Evolutionary conservation across 805 yeast genomes (phyloP).

Genomic region (Torulaspora microellipsoides): DNA sequence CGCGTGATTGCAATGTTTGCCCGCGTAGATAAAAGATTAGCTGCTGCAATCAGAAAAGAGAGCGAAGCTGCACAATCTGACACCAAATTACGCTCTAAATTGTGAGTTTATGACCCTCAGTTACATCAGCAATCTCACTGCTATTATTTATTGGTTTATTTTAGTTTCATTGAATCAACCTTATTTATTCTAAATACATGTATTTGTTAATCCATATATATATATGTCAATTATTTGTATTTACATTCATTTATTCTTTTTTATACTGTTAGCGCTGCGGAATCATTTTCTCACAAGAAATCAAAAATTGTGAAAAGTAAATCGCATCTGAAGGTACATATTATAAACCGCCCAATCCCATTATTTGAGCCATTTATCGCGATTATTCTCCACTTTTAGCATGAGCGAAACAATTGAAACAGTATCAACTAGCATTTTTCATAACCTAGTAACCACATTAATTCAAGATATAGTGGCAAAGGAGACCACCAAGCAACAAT

Average conservation of each 20-base stretch:
- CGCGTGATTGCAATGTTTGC: constrained; percentile 70
- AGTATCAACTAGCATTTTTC: constrained; percentile 21
- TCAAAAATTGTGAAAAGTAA: no score
- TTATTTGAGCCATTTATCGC: no score
- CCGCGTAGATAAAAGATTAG: constrained; percentile 67
- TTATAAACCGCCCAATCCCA: background rate
- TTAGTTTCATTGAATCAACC: no score
- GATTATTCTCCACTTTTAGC: background rate
- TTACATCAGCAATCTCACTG: no score
- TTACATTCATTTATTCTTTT: background rate
- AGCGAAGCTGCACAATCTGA: constrained; percentile 24
- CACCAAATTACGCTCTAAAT: constrained; percentile 16
- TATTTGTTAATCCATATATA: background rate
- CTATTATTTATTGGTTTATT: constrained; percentile 2
- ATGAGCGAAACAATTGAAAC: constrained; percentile 23
- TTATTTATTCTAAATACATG: no score
- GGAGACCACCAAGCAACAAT: constrained; percentile 24
- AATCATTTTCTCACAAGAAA: no score
- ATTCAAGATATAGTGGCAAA: constrained; percentile 33
- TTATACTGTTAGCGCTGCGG: no score
- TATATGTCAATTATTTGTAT: background rate
- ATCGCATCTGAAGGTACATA: background rate
- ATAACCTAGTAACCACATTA: constrained; percentile 27
- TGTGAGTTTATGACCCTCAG: constrained; percentile 3
- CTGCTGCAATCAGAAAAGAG: constrained; percentile 62